Base-by-base conservation (phyloP, 768 basidiomycete species). In the Termitomyces sp. region DNA sequence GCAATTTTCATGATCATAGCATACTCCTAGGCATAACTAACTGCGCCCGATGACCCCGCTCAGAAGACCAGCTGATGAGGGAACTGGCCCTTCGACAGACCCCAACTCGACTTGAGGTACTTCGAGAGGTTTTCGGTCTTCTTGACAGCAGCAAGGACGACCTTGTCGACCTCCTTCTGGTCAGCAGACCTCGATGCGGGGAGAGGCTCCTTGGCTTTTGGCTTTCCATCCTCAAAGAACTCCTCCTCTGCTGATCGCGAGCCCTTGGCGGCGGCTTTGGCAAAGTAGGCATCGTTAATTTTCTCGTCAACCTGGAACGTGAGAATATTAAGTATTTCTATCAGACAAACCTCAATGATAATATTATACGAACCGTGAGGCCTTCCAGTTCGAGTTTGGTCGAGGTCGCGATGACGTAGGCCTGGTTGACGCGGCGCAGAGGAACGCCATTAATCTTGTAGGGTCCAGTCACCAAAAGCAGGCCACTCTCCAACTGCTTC, bases 381-480 rank as follows among this genome's bases (percentile, higher is more conserved):
- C 77, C 82, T 27, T 77, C 81, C 57, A 98, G 73, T 63, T 96
- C 90, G 64, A 98, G 75, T 77, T 88, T 93, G 65, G 97, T 98
- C 56, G 95, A 95, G 58, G 97, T 99, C 57, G 96, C 93, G 69
- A 99, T 98, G 61, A 95, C 94, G 72, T 99, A 99, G 54, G 97
- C 94, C 80, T 98, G 96, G 81, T 95, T 96, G 59, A 99, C 95
- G 73, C 97, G 86, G 73, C 95, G 85, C 73, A 99, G 83, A 65
- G 97, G 97, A 45, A 99, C 96, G 72, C 97, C 97, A 76, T 99
- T 99, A 73, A 98, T 73, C 83, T 94, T 96, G 86, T 85, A 98
- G 47, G 97, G 97, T 55, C 97, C 97, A 38, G 95, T 94, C 66
- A 99, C 94, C 75, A 99, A 81, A 68, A 99, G 77, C 69, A 99